Evolutionary conservation across 2,329 filamentous ascomycete genomes (phyloP), one percentile per base, ranked within the genome.

Genomic region (Alternaria hordeiaustralica): DNA sequence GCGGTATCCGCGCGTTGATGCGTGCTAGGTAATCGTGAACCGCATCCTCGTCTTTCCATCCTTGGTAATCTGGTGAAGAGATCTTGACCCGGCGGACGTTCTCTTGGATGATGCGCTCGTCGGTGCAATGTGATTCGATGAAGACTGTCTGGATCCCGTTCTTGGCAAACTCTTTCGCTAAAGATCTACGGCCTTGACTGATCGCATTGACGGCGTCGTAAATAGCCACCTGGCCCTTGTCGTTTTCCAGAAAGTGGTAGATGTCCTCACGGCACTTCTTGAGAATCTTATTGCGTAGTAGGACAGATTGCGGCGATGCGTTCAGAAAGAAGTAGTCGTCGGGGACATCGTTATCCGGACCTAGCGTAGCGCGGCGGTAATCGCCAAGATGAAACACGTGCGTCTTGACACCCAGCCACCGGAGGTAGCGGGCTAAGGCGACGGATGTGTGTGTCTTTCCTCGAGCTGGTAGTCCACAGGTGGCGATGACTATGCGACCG

Each of bases 401-500:
- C 33, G 96, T 98, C 84, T 99, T 99, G 63, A 99, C 96, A 66
- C 96, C 96, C 43, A 99, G 87, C 96, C 96, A 99, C 80, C 94
- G 89, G 47, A 99, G 86, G 82, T 99, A 99, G 49, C 96, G 90
- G 50, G 95, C 94, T 75, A 99, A 87, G 7, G 96, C 97, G 56
- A 99, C 96, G 61, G 94, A 97, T 56, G 97, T 96, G 76, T 99
- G 96, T 87, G 96, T 99, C 83, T 99, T 99, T 65, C 96, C 96
- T 75, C 96, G 90, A 43, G 96, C 96, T 45, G 96, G 96, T 28
- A 97, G 88, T 23, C 96, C 96, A 70, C 98, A 96, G 79, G 97
- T 97, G 69, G 96, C 95, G 73, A 99, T 98, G 51, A 95, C 95
- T 78, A 99, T 99, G 61, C 95, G 90, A 51, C 96, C 96, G 21